Conservation (phyloP, 2,329 filamentous ascomycete species). For the Cryphonectria parasitica region DNA sequence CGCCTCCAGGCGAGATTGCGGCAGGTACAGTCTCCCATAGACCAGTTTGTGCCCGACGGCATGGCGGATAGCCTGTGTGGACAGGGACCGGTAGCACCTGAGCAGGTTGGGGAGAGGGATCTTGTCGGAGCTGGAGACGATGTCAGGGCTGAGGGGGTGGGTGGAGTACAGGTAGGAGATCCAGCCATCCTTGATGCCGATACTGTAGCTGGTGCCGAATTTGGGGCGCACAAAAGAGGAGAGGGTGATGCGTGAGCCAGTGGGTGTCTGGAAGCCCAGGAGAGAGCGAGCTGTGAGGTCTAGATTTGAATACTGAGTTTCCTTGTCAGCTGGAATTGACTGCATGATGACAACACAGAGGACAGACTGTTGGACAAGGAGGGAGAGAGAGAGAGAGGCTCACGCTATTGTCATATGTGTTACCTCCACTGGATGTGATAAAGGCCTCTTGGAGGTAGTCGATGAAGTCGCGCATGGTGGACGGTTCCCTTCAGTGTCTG, state of each 20-base stretch:
- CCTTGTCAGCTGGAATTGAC: background rate
- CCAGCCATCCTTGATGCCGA: slow-evolving; percentile 94
- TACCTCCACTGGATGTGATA: slow-evolving; percentile 29
- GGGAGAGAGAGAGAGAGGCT: background rate
- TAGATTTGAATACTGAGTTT: slow-evolving; percentile 50
- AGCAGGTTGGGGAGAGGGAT: slow-evolving; percentile 80
- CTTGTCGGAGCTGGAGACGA: slow-evolving; percentile 70
- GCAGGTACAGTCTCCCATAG: slow-evolving; percentile 80
- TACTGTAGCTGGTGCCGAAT: slow-evolving; percentile 91
- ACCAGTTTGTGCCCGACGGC: slow-evolving; percentile 53
- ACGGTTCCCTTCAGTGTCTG: slow-evolving; percentile 1
- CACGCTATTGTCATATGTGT: slow-evolving; percentile 29
- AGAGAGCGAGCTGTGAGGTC: slow-evolving; percentile 47
- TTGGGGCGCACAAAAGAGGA: slow-evolving; percentile 91
- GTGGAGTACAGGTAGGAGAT: slow-evolving; percentile 96
- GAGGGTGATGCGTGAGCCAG: slow-evolving; percentile 81
- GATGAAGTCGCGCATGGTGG: slow-evolving; percentile 27
- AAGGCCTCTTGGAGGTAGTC: slow-evolving; percentile 29
- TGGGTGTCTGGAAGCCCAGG: slow-evolving; percentile 85
- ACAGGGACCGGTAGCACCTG: slow-evolving; percentile 79
- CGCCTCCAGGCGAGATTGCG: slow-evolving; percentile 83
- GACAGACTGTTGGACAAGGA: background rate
- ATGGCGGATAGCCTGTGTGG: slow-evolving; percentile 40
- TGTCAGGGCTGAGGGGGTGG: slow-evolving; percentile 68
- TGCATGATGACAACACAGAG: background rate